phyloP scores from a whole-genome alignment of 129 eudicot genomes.

The Saussurea involucrata region DNA sequence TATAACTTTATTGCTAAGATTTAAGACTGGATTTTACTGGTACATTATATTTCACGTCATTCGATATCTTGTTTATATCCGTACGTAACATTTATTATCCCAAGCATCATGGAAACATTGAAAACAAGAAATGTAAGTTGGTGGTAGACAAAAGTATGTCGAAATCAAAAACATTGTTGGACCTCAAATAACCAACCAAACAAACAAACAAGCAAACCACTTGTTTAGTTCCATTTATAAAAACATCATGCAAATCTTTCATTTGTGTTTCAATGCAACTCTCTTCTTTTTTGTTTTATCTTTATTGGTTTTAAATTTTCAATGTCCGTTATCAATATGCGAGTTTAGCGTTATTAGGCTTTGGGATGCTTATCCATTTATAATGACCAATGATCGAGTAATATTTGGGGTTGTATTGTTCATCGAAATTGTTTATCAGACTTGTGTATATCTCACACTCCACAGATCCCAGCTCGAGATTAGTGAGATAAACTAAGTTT shows the following conservation, averaged over 20 bases:
- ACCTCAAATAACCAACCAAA: slow-evolving; percentile 18
- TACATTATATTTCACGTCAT: background rate
- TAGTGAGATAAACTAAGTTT: too few species aligned
- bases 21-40: background rate
- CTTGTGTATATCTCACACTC: background rate
- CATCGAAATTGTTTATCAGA: background rate
- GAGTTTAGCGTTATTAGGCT: background rate
- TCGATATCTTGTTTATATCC: background rate
- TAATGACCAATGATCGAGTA: background rate
- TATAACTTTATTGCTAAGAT: too few species aligned
- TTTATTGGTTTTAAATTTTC: background rate
- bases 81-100: background rate
- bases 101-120: slow-evolving; percentile 20
- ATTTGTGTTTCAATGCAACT: slow-evolving; percentile 9
- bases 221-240: slow-evolving; percentile 14
- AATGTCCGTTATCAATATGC: background rate
- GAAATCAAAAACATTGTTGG: slow-evolving; percentile 11
- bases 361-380: background rate
- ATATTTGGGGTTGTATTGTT: background rate
- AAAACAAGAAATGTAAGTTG: slow-evolving; percentile 14
- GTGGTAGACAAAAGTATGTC: slow-evolving; percentile 31
- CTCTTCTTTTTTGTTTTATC: slow-evolving; percentile 1
- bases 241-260: slow-evolving; percentile 15
- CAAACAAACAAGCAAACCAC: slow-evolving; percentile 14
- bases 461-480: background rate